Conservation (phyloP, 2,329 filamentous ascomycete genomes). For the Monilinia vaccinii-corymbosi region DNA sequence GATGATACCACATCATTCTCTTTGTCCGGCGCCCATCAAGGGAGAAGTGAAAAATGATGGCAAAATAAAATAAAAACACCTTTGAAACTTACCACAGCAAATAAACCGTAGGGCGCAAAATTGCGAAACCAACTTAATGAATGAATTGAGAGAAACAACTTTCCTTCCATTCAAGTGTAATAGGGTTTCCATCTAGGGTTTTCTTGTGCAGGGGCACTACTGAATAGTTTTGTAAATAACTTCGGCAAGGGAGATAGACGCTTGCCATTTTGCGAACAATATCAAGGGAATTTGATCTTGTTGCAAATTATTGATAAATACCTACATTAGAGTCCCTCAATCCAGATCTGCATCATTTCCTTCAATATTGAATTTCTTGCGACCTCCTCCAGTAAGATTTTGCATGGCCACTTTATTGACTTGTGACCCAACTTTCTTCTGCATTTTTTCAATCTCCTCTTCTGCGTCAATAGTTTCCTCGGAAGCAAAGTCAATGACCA, state of each 20-base stretch:
- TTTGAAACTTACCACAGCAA: neutral
- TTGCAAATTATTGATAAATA: constrained; percentile 19
- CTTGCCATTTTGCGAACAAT: constrained; percentile 11
- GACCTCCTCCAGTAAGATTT: constrained; percentile 72
- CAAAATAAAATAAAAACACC: neutral
- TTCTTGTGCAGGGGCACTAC: constrained; percentile 2
- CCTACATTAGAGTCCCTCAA: constrained; percentile 16
- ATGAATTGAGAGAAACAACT: neutral
- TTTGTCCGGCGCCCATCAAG: neutral
- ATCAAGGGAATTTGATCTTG: constrained; percentile 7
- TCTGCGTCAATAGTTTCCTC: constrained; percentile 85
- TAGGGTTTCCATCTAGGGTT: constrained; percentile 1
- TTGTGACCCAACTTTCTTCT: constrained; percentile 87
- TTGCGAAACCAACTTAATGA: neutral
- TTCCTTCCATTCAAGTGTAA: constrained; percentile 8
- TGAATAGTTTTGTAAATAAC: neutral
- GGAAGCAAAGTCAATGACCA: constrained; percentile 87
- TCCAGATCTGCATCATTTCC: constrained; percentile 51
- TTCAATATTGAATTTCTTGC: constrained; percentile 83
- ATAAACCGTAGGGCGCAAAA: neutral
- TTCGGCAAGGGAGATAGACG: constrained; percentile 10
- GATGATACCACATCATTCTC: neutral
- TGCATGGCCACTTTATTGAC: constrained; percentile 85
- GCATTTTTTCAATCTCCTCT: constrained; percentile 93
- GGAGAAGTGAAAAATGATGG: neutral